Evolutionary conservation across 805 yeast genomes (phyloP), one percentile per base, ranked within the genome.

Genomic region (Kodamaea kakaduensis): DNA sequence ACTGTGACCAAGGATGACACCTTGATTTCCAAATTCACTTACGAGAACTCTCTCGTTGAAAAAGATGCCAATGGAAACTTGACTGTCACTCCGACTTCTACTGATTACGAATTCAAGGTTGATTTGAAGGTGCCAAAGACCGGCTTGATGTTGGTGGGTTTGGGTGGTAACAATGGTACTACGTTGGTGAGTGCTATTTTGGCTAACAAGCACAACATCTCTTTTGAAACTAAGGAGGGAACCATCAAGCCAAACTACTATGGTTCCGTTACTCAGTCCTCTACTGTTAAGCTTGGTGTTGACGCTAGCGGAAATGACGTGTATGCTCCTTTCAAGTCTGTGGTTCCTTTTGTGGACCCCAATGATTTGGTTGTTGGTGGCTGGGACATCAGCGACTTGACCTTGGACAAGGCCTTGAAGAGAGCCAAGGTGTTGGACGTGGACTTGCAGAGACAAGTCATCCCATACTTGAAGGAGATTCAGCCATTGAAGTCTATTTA

Each of bases 111-210:
- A 56, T 90, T 89, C 73, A 85, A 86, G 61, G 81, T 85, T 34
- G 94, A 87, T 50, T 72, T 85, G 56, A 73, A 71, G 38, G 77
- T 81, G 28, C 95, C 96, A 50, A 87, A 82, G 61, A 74, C 87
- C 32, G 97, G 97, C 50, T 69, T 89, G 44, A 64, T 89, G 78
- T 72, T 90, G 44, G 97, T 89, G 22, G 97, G 97, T 49, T 72
- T 89, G 47, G 97, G 97, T 50, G 97, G 97, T 63, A 89, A 89
- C 72, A 89, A 89, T 56, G 97, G 97, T 61, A 75, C 96, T 40
- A 89, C 97, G 9, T 72, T 90, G 46, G 77, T 88, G 36, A 88
- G 90, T 29, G 81, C 96, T 7, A 71, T 81, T 34, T 75, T 84
- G 46, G 95, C 97, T 41, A 89, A 89, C 71, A 86, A 81, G 52